Evolutionary conservation across 1,284 basidiomycete genomes (phyloP), one percentile per base, ranked within the genome.

Genomic region (Melampsora americana): DNA sequence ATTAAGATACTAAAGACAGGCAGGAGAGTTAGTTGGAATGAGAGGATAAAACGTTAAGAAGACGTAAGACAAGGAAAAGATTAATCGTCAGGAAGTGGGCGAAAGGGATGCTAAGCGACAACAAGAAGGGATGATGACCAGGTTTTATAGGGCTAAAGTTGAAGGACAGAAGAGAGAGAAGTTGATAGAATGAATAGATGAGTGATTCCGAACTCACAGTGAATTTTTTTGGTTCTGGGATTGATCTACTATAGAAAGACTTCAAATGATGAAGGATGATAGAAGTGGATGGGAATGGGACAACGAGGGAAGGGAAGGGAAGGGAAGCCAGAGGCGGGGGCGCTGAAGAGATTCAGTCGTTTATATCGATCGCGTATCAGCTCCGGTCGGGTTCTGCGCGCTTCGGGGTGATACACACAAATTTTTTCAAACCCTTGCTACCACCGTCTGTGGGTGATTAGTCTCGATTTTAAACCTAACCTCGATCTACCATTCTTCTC

Each of bases 21-120:
- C n/a, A 66, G 7, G 26, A 56, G 20, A 48, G 42, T 59, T 35
- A 68, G 50, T 66, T 23, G 26, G 79, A 69, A 78, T 79, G 76
- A 53, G 20, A 53, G 28, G 39, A 2, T 44, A 32, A 28, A 26
- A 28, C 14, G 50, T 50, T 30, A n/a, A 4, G 11, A 7, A 48
- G n/a, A 46, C 0, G 7, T 26, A n/a, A 5, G 46, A 50, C 3
- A 14, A 28, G 20, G 30, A 14, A 50, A 23, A 26, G 23, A n/a
- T 26, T 16, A 14, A 18, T 26, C 9, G 4, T 68, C 26, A 7
- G 12, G 28, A 50, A 20, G 48, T 44, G 64, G 35, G n/a, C 26
- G 28, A 50, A 14, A n/a, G 7, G 35, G 7, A 39, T 18, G 4
- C 5, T 14, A 6, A 30, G 35, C 30, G 3, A 28, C 32, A 28